Evolutionary conservation across 441 rosid genomes (phyloP).

Genomic region (Adansonia grandidieri): DNA sequence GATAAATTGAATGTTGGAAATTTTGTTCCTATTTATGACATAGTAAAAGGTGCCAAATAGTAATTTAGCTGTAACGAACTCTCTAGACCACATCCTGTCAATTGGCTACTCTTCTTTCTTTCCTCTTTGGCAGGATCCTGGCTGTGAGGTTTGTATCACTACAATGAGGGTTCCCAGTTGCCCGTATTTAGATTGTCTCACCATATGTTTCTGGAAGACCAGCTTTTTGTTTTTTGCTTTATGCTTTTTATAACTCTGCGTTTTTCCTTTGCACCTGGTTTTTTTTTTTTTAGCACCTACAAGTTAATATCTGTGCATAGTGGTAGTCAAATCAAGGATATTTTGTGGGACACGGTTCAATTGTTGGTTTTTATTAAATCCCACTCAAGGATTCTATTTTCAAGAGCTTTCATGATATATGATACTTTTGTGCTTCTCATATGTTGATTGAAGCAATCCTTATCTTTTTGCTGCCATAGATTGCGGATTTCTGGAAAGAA

Average conservation of each 20-base stretch:
- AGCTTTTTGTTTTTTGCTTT: background rate
- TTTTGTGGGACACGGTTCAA: background rate
- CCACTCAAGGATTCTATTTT: background rate
- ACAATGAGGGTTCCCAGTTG: background rate
- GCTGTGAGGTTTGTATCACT: background rate
- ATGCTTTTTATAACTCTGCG: background rate
- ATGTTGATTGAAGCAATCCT: constrained; percentile 23
- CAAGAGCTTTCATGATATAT: constrained; percentile 11
- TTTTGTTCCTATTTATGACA: background rate
- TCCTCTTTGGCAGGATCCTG: constrained; percentile 12
- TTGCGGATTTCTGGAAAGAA: constrained; percentile 98
- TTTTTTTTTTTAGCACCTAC: background rate
- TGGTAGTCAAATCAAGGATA: background rate
- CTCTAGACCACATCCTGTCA: background rate
- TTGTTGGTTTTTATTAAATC: background rate
- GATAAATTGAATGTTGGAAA: background rate
- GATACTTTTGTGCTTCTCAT: constrained; percentile 14
- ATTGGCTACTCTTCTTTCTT: background rate
- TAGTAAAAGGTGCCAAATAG: background rate
- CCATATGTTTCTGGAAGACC: constrained; percentile 2
- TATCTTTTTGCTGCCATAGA: constrained; percentile 54
- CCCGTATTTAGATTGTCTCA: background rate
- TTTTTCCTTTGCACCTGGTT: background rate
- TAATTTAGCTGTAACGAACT: background rate
- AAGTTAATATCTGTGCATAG: background rate